Evolutionary conservation across 345 rosid species (phyloP).

Genomic region (Erysimum cheiranthoides): DNA sequence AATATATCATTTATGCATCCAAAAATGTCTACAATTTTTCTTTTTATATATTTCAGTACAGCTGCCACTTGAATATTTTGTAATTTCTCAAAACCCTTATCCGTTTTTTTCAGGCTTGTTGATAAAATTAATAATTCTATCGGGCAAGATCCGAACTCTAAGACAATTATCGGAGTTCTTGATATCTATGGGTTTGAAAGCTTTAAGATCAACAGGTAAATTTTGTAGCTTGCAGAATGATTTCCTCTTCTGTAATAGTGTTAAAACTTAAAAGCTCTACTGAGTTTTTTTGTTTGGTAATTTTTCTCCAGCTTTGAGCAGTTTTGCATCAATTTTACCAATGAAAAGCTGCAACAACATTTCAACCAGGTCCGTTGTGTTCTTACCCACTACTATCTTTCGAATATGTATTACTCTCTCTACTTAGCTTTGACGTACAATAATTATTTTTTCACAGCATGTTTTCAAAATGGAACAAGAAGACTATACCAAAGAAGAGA

Average conservation of each 20-base stretch:
- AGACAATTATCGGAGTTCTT: slow-evolving; percentile 92
- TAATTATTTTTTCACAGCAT: slow-evolving; percentile 64
- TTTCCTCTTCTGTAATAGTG: slow-evolving; percentile 16
- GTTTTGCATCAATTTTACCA: slow-evolving; percentile 98
- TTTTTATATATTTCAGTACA: neutral
- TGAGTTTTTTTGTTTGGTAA: slow-evolving; percentile 24
- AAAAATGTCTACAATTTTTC: slow-evolving; percentile 1
- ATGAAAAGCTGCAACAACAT: slow-evolving; percentile 99
- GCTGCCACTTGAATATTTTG: slow-evolving; percentile 14
- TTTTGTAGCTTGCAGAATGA: slow-evolving; percentile 37
- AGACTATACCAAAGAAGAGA: slow-evolving; percentile 97
- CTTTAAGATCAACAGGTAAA: slow-evolving; percentile 93
- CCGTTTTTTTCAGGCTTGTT: slow-evolving; percentile 78
- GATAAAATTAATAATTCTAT: slow-evolving; percentile 90
- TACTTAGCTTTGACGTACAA: slow-evolving; percentile 32
- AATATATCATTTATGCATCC: slow-evolving; percentile 4
- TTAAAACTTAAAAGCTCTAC: slow-evolving; percentile 23
- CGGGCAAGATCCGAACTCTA: slow-evolving; percentile 99
- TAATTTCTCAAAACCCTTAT: slow-evolving; percentile 1
- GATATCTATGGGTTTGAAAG: slow-evolving; percentile 99
- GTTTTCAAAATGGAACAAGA: slow-evolving; percentile 99
- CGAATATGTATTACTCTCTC: neutral
- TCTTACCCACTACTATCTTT: slow-evolving; percentile 18
- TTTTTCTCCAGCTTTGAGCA: slow-evolving; percentile 78
- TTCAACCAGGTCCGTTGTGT: slow-evolving; percentile 85